These are phyloP conservation scores for Botrytis hyacinthi DNA, from an alignment of 2,329 filamentous ascomycete species.

Conservation along the genomic window DNA sequence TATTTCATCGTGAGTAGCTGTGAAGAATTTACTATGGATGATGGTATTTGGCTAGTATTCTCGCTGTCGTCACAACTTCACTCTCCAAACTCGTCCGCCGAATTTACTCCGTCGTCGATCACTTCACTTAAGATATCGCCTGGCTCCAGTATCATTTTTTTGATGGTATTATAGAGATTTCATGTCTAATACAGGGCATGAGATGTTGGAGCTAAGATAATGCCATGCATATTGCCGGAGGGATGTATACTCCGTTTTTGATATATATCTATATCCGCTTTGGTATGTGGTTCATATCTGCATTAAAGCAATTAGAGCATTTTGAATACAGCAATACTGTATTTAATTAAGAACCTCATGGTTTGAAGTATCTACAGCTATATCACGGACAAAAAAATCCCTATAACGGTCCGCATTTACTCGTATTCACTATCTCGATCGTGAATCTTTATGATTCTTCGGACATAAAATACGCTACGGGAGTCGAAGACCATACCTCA, in stretches of 20 bases:
- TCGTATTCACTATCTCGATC: background rate
- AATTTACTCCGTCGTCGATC: background rate
- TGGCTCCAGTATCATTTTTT: background rate
- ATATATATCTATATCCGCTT: background rate
- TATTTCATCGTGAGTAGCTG: background rate
- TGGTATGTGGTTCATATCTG: background rate
- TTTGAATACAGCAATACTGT: background rate
- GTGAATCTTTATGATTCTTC: background rate
- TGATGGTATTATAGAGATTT: background rate
- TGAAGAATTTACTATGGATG: background rate
- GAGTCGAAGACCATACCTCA: background rate
- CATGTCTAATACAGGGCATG: background rate
- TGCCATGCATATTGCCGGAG: background rate
- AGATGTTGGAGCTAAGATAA: background rate
- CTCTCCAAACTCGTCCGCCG: background rate
- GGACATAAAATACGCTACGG: background rate
- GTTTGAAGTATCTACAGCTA: background rate
- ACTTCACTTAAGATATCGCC: background rate
- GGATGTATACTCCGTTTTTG: background rate
- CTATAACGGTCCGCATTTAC: too few relatives aligned
- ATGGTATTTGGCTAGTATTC: background rate
- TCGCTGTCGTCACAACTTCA: background rate
- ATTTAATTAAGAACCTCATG: too few relatives aligned
- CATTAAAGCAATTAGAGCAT: background rate
- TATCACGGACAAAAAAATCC: fast-evolving